Base-by-base conservation (phyloP, 345 rosid genomes). In the Acer negundo region DNA sequence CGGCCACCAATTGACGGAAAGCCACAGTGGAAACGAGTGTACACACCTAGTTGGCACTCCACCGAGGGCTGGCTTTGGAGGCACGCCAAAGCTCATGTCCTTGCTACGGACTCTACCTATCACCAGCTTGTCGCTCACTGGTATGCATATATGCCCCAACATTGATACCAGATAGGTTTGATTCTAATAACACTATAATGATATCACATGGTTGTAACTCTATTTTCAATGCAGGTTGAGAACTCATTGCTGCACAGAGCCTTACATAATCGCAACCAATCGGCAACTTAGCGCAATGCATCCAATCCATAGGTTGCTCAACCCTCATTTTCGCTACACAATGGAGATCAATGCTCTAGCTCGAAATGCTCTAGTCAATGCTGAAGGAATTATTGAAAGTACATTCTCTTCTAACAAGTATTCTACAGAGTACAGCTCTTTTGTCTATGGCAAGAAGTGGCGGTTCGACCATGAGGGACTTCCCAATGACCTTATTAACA, bases 271-370 rank as follows among this genome's bases (percentile, higher is more conserved):
- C 68, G 92, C 94, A 1, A 74, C 91, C 6, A 86, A 90, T 58
- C 79, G 97, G 74, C 94, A 90, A 62, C 87, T 90, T 16, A 92
- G 97, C 46, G 87, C 74, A 0, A 81, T 90, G 91, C 94, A 92
- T 80, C 94, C 94, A 1, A 89, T 92, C 70, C 80, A 85, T 47
- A 77, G 85, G 78, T 80, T 90, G 22, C 64, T 92, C 49, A 86
- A 78, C 65, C 97, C 97, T 7, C 93, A 92, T 79, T 89, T 90
- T 76, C 84, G 94, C 22, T 90, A 90, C 84, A 90, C 97, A 13
- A 86, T 92, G 86, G 92, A 88, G 80, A 88, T 90, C 77, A 92
- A 92, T 76, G 89, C 92, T 8, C 82, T 90, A n/a, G 94, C 97
- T 62, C 82, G 94, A 35, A 84, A 80, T 68, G 22, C 1, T 6